These are phyloP conservation scores for Verticillium isaacii DNA, from an alignment of 2,329 filamentous ascomycete genomes.

Conservation along the genomic window DNA sequence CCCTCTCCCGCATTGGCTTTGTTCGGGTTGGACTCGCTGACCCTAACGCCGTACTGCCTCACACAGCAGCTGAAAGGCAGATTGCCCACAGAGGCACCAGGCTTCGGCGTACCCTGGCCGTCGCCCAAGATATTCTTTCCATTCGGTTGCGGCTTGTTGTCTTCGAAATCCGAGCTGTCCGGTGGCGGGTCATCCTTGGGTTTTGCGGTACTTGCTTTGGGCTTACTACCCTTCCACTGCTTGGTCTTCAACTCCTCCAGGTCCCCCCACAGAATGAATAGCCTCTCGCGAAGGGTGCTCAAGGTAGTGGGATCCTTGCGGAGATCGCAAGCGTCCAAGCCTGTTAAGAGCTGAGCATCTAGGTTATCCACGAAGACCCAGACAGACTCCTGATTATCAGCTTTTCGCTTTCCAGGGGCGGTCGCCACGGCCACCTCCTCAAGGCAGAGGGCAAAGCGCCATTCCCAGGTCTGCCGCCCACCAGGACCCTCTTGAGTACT, in stretches of 20 bases:
- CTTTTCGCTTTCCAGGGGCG: background rate
- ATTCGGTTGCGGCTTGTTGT: background rate
- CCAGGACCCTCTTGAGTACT: slow-evolving; percentile 18
- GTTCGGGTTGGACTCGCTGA: slow-evolving; percentile 30
- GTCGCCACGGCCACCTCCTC: slow-evolving; percentile 55
- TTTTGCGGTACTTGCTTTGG: background rate
- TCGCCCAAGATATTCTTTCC: background rate
- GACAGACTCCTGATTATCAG: slow-evolving; percentile 34
- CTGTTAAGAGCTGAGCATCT: slow-evolving; percentile 42
- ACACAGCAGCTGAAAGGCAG: slow-evolving; percentile 67
- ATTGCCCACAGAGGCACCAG: slow-evolving; percentile 33
- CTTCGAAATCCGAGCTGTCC: slow-evolving; percentile 31
- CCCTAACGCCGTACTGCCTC: slow-evolving; percentile 61
- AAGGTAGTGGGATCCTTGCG: slow-evolving; percentile 45
- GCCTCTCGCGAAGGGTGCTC: slow-evolving; percentile 55
- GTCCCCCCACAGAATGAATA: slow-evolving; percentile 83
- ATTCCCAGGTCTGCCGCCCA: slow-evolving; percentile 60
- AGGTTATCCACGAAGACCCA: slow-evolving; percentile 65
- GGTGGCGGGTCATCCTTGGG: slow-evolving; percentile 25
- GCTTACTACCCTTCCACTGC: slow-evolving; percentile 16
- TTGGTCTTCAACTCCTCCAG: slow-evolving; percentile 63
- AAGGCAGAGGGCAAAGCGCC: slow-evolving; percentile 75
- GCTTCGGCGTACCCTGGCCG: background rate
- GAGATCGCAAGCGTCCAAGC: slow-evolving; percentile 50
- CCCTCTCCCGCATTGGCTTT: slow-evolving; percentile 40